A percentile compares a stretch with the other conserved stretches of the same genome.
Conservation (phyloP, 2,329 filamentous ascomycete genomes). For the Botryotinia calthae region DNA sequence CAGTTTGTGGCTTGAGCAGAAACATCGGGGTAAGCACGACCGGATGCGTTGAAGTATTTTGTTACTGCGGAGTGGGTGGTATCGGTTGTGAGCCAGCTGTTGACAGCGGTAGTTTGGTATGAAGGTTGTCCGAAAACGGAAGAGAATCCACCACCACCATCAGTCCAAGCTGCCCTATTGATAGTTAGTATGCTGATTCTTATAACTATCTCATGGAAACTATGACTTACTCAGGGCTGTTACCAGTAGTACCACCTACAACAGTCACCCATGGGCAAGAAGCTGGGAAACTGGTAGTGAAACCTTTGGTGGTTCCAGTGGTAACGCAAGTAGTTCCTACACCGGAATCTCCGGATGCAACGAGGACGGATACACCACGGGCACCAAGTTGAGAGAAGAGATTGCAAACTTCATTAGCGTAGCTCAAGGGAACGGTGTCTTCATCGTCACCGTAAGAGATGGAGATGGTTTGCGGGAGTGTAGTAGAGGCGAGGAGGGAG, state of each 20-base stretch:
- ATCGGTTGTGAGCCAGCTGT: conserved; percentile 47
- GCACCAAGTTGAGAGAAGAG: conserved; percentile 54
- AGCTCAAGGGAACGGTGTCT: conserved; percentile 50
- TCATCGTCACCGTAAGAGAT: conserved; percentile 58
- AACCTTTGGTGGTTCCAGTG: conserved; percentile 43
- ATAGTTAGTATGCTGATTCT: neutral
- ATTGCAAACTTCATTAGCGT: conserved; percentile 52
- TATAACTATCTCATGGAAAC: neutral
- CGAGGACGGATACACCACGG: conserved; percentile 48
- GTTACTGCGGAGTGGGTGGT: conserved; percentile 45
- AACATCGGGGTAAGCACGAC: conserved; percentile 53
- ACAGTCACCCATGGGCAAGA: conserved; percentile 52
- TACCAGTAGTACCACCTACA: conserved; percentile 43
- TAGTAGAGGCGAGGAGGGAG: conserved; percentile 51
- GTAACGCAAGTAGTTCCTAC: conserved; percentile 39
- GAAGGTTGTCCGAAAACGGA: conserved; percentile 43
- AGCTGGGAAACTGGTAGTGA: conserved; percentile 49
- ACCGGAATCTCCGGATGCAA: conserved; percentile 49
- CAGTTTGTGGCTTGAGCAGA: conserved; percentile 57
- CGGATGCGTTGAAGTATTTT: conserved; percentile 47
- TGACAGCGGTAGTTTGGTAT: conserved; percentile 44
- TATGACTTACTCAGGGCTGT: conserved; percentile 28
- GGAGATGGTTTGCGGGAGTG: conserved; percentile 58
- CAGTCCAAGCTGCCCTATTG: conserved; percentile 29
- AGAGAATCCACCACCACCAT: conserved; percentile 45